Conservation (phyloP, 176 grass and related monocot genomes). For the Paspalum vaginatum region DNA sequence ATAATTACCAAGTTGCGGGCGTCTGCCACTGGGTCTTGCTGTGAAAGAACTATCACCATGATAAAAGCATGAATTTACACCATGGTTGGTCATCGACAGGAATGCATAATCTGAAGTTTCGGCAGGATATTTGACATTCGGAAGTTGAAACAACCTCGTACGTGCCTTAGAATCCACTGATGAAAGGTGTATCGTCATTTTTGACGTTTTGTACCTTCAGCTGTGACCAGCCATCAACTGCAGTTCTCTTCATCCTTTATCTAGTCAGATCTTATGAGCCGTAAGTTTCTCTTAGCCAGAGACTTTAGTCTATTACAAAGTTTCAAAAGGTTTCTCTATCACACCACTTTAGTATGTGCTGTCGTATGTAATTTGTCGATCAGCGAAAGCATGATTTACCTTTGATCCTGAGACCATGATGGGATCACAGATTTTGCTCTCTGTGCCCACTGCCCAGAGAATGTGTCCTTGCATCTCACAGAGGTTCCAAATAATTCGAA, state of each 20-base stretch:
- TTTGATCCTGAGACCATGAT: neutral
- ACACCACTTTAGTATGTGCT: neutral
- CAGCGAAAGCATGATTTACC: conserved; percentile 12
- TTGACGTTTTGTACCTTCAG: conserved; percentile 9
- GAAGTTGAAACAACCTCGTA: conserved; percentile 23
- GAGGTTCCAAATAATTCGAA: neutral
- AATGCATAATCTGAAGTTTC: neutral
- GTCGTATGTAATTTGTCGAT: conserved; percentile 22
- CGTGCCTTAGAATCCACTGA: conserved; percentile 47
- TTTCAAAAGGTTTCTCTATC: neutral
- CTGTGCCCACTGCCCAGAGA: neutral
- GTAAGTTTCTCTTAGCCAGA: neutral
- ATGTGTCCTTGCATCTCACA: neutral
- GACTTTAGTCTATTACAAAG: neutral
- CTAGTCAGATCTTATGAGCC: neutral
- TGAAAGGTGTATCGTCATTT: neutral
- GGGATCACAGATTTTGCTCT: neutral
- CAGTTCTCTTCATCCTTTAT: neutral
- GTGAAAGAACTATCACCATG: conserved; percentile 19
- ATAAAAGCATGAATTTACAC: conserved; percentile 37
- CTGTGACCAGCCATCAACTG: neutral
- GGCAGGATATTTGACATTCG: neutral
- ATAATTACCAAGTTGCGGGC: neutral
- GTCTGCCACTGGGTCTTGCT: conserved; percentile 37
- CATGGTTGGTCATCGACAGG: neutral